Conservation (phyloP, 352 stramenopile species). For the Globisporangium solare region DNA sequence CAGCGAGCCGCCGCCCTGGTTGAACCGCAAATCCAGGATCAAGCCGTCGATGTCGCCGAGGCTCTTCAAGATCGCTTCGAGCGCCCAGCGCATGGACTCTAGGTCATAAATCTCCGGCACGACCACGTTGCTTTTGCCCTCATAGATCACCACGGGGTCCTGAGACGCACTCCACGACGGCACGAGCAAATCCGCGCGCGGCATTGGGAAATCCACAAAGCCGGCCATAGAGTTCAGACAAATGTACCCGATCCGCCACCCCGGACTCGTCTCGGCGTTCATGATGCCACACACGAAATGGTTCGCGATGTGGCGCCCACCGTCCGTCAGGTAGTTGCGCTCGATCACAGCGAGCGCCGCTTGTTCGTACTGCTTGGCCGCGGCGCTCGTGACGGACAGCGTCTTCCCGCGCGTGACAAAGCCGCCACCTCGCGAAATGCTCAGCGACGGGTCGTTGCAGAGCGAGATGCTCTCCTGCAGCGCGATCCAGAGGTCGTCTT, state of each 20-base stretch:
- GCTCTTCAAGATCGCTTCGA: conserved; percentile 72
- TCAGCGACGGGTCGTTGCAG: conserved; percentile 63
- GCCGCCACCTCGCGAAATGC: conserved; percentile 26
- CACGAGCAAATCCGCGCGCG: conserved; percentile 51
- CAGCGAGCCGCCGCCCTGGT: conserved; percentile 65
- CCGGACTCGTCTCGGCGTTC: conserved; percentile 66
- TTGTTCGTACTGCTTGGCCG: conserved; percentile 30
- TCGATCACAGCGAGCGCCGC: conserved; percentile 41
- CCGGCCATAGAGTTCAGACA: conserved; percentile 64
- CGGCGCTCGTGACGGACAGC: conserved; percentile 18
- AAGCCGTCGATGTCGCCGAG: conserved; percentile 62
- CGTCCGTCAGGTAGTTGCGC: conserved; percentile 49
- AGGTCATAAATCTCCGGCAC: conserved; percentile 82
- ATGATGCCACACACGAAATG: conserved; percentile 67
- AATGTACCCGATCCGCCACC: conserved; percentile 79
- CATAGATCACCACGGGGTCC: no score
- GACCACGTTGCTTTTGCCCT: conserved; percentile 13
- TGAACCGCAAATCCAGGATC: conserved; percentile 76
- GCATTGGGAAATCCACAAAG: conserved; percentile 78
- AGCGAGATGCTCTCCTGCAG: conserved; percentile 69
- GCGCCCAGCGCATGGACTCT: conserved; percentile 83
- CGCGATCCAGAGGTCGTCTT: conserved; percentile 80
- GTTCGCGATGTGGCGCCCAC: conserved; percentile 50
- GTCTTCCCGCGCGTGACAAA: conserved; percentile 22
- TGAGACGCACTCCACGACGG: conserved; percentile 7